Base-by-base conservation (phyloP, 306 rosid genomes). In the Dryas drummondii region DNA sequence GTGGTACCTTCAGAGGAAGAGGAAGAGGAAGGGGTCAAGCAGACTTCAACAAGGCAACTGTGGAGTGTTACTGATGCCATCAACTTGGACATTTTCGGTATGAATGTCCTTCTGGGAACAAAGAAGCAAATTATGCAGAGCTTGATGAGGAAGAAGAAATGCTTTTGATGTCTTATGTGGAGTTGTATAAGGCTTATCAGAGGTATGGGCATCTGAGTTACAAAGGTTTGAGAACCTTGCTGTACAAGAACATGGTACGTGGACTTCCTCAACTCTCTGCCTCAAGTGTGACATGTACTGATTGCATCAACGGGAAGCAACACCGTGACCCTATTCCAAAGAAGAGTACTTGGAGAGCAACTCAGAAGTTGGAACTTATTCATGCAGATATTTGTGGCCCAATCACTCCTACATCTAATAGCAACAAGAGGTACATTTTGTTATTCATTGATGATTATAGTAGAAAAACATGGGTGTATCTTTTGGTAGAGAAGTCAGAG, bases 111-210 rank as follows among this genome's bases (percentile, higher is more conserved):
- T 68, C 45, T 68, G 0, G 40, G 52, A 71, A 55, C 64, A 54
- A 71, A 71, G 51, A 71, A 55, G 75, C 75, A 55, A 54, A 71
- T 71, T 71, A 54, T 71, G 64, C 40, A 53, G 41, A 71, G 64
- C 49, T 70, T 13, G 74, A 71, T 71, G 73, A 68, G 73, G 75
- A 71, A 71, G 75, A 71, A 71, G 75, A 71, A 55, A 53, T 54
- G 50, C 75, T 71, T 40, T 71, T 71, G 64, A 72, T 72, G 76
- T 44, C 76, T 46, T 72, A 37, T 44, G 64, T 55, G 54, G 55
- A 44, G 53, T 12, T 37, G 19, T 8, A 44, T 41, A 22, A 56
- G 54, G 65, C 54, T n/a, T n/a, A n/a, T n/a, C n/a, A n/a, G 22
- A 65, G 13, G 22, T 65, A 47, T 67, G 72, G 16, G 42, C 72